Conservation (phyloP, 176 grass and related monocot species). For the Oryza brachyantha region DNA sequence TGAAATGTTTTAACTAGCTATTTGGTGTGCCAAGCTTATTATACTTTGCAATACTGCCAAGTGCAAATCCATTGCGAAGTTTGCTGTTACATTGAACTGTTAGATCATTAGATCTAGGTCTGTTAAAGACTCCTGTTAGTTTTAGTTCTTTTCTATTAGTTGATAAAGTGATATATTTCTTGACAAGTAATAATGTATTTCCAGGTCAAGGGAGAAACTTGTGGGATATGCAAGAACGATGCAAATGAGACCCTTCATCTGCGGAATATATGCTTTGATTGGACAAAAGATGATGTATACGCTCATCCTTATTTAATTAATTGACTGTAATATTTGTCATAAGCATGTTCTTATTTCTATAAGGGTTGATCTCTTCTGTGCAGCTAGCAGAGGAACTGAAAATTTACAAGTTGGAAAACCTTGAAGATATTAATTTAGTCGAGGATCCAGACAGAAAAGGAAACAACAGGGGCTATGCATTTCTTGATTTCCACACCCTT, state of each 20-base stretch:
- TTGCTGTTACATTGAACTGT: conserved; percentile 1
- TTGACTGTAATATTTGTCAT: neutral
- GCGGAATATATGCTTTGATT: conserved; percentile 58
- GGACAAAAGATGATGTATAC: conserved; percentile 55
- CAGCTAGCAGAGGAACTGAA: conserved; percentile 67
- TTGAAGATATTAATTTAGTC: conserved; percentile 74
- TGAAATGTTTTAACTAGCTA: neutral
- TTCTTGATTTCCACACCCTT: conserved; percentile 69
- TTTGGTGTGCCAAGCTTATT: neutral
- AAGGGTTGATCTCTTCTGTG: conserved; percentile 29
- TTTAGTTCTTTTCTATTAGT: neutral
- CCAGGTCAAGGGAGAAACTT: conserved; percentile 54
- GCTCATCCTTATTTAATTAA: conserved; percentile 30
- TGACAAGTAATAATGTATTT: conserved; percentile 27
- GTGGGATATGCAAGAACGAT: conserved; percentile 55
- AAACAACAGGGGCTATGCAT: conserved; percentile 80
- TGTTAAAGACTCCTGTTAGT: neutral
- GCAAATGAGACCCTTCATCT: conserved; percentile 68
- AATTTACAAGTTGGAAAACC: conserved; percentile 58
- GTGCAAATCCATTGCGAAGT: conserved; percentile 1
- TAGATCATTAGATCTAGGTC: conserved; percentile 4
- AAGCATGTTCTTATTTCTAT: conserved; percentile 24
- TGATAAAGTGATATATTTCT: conserved; percentile 10
- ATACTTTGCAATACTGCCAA: neutral
- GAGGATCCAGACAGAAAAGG: conserved; percentile 65